A percentile compares a stretch with the other conserved stretches of the same genome.
Evolutionary conservation across 148 eudicot genomes (phyloP).

Genomic region (Suaeda aralocaspica): DNA sequence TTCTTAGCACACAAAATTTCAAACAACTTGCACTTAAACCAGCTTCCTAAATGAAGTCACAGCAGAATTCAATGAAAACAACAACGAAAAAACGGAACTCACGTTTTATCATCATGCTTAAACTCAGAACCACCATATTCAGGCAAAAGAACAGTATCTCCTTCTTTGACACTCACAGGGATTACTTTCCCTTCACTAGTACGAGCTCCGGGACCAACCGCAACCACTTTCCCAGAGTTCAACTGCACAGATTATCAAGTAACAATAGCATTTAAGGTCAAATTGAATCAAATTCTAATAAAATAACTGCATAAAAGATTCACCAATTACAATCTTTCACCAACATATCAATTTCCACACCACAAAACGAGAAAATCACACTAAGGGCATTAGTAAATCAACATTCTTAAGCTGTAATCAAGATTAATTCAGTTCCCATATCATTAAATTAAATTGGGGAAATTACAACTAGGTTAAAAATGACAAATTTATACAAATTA

Average conservation of each 20-base stretch:
- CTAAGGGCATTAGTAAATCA: not conserved
- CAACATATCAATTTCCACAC: not conserved
- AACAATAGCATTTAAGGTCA: not conserved
- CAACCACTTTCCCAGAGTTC: constrained; percentile 69
- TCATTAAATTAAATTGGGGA: not conserved
- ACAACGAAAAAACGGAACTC: constrained; percentile 21
- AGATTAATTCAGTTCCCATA: not conserved
- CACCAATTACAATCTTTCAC: not conserved
- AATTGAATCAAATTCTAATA: too few species aligned
- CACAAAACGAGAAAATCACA: not conserved
- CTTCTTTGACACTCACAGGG: constrained; percentile 64
- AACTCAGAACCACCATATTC: constrained; percentile 70
- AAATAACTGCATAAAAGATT: too few species aligned
- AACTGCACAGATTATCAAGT: constrained; percentile 34
- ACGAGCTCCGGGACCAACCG: constrained; percentile 66
- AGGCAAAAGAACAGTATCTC: constrained; percentile 73
- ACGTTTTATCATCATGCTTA: constrained; percentile 77
- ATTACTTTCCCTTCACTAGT: constrained; percentile 46
- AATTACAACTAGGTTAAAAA: not conserved
- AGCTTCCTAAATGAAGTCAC: not conserved
- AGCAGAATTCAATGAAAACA: not conserved
- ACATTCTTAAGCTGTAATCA: not conserved
- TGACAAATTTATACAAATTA: not conserved
- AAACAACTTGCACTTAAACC: too few species aligned
- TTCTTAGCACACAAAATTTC: too few species aligned